A percentile compares a stretch with the other conserved stretches of the same genome.
Conservation (phyloP, 225 moss, liverwort and hornwort species). For the Rhytidiadelphus loreus region DNA sequence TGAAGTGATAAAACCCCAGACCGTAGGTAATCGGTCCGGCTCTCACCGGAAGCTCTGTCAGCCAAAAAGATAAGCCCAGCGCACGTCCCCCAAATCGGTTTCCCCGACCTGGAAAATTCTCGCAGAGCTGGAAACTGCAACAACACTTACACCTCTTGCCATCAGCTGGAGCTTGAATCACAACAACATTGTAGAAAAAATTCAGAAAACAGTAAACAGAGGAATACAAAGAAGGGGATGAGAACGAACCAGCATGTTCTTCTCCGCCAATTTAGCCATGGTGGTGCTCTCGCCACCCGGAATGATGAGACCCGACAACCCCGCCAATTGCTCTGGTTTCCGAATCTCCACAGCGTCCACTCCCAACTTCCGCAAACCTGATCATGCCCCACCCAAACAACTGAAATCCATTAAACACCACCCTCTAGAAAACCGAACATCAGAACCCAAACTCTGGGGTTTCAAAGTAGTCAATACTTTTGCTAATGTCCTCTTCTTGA, state of each 20-base stretch:
- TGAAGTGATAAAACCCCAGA: neutral
- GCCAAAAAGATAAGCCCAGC: constrained; percentile 95
- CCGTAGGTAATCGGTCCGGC: neutral
- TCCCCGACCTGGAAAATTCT: constrained; percentile 61
- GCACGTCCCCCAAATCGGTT: constrained; percentile 92
- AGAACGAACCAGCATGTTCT: constrained; percentile 57
- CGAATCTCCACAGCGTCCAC: constrained; percentile 81
- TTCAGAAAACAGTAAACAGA: neutral
- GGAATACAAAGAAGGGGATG: neutral
- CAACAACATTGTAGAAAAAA: neutral
- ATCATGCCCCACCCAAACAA: neutral
- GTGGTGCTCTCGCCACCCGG: constrained; percentile 99
- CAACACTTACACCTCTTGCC: neutral
- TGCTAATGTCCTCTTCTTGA: neutral
- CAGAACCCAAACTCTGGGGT: neutral
- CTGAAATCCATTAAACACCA: neutral
- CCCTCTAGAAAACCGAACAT: neutral
- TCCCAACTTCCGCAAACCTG: constrained; percentile 81
- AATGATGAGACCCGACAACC: constrained; percentile 78
- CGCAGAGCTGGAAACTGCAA: constrained; percentile 90
- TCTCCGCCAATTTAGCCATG: constrained; percentile 92
- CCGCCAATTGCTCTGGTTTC: constrained; percentile 84
- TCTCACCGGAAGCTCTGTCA: constrained; percentile 82
- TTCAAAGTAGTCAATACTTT: neutral
- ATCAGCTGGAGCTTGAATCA: neutral